Conservation (phyloP, 331 rosid species). For the Saraca asoca region DNA sequence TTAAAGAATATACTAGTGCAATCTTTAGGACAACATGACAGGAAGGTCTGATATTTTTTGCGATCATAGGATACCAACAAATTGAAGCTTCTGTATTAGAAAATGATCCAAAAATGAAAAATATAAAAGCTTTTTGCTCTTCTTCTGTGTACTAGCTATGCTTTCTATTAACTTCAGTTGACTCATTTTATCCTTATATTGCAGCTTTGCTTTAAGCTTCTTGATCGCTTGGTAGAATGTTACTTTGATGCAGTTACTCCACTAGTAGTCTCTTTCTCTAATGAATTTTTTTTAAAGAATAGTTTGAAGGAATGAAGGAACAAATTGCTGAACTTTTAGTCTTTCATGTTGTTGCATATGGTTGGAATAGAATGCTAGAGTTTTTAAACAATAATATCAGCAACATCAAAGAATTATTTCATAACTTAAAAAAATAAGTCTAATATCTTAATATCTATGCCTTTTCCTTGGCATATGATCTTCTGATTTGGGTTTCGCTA, state of each 20-base stretch:
- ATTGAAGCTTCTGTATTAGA: slow-evolving; percentile 16
- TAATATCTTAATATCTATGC: too few relatives aligned
- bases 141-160: slow-evolving; percentile 31
- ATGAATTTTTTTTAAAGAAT: slow-evolving; percentile 19
- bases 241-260: slow-evolving; percentile 61
- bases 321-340: slow-evolving; percentile 8
- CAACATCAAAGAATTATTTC: too few relatives aligned
- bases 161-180: slow-evolving; percentile 24
- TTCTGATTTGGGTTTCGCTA: slow-evolving; percentile 18
- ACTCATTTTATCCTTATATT: slow-evolving; percentile 32
- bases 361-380: too few relatives aligned
- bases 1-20: slow-evolving; percentile 72
- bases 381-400: too few relatives aligned
- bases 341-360: too few relatives aligned
- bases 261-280: slow-evolving; percentile 54
- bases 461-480: not conserved
- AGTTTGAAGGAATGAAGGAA: slow-evolving; percentile 2
- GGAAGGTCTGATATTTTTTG: slow-evolving; percentile 61
- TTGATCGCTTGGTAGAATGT: slow-evolving; percentile 64
- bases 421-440: too few relatives aligned
- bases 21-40: slow-evolving; percentile 82
- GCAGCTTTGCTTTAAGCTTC: slow-evolving; percentile 92
- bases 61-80: slow-evolving; percentile 20
- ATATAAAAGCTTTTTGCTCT: not conserved
- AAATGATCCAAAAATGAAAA: slow-evolving; percentile 9